Evolutionary conservation across 805 yeast species (phyloP).

Genomic region (Teunomyces panamensis): DNA sequence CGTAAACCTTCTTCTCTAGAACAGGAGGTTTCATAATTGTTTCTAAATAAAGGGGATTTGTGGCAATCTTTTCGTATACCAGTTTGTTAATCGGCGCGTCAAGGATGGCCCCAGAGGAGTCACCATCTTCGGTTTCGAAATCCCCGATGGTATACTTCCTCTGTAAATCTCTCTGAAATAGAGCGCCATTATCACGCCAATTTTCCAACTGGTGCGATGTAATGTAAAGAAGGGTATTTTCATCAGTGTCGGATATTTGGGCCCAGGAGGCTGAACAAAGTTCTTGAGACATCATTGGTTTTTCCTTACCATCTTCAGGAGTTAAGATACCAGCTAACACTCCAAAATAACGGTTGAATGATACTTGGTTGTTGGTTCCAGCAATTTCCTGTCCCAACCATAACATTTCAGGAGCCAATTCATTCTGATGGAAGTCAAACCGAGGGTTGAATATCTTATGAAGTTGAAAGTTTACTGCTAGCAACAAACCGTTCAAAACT

Average conservation of each 20-base stretch:
- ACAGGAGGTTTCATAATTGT: slow-evolving; percentile 25
- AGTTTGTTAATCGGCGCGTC: not conserved
- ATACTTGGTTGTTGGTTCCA: slow-evolving; percentile 17
- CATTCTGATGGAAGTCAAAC: slow-evolving; percentile 12
- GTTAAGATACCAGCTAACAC: slow-evolving; percentile 31
- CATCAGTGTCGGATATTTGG: slow-evolving; percentile 26
- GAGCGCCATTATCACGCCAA: slow-evolving; percentile 13
- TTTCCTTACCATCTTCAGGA: slow-evolving; percentile 19
- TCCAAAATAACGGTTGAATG: slow-evolving; percentile 25
- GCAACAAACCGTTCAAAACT: slow-evolving; percentile 25
- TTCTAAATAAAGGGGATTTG: slow-evolving; percentile 23
- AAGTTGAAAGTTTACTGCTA: slow-evolving; percentile 23
- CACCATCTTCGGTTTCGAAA: slow-evolving; percentile 2
- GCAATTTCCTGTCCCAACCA: slow-evolving; percentile 37
- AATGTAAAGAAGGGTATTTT: slow-evolving; percentile 23
- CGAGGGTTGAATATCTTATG: slow-evolving; percentile 18
- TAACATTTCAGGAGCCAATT: slow-evolving; percentile 21
- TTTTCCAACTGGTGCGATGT: slow-evolving; percentile 37
- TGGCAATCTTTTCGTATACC: slow-evolving; percentile 6
- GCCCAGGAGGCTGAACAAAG: slow-evolving; percentile 39
- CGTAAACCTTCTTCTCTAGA: slow-evolving; percentile 13
- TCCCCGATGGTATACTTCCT: slow-evolving; percentile 11
- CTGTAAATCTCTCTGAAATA: slow-evolving; percentile 14
- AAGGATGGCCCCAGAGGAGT: slow-evolving; percentile 4
- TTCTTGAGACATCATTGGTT: slow-evolving; percentile 21